Conservation (phyloP, 1,139 yeast genomes). For the Pichia sp. region DNA sequence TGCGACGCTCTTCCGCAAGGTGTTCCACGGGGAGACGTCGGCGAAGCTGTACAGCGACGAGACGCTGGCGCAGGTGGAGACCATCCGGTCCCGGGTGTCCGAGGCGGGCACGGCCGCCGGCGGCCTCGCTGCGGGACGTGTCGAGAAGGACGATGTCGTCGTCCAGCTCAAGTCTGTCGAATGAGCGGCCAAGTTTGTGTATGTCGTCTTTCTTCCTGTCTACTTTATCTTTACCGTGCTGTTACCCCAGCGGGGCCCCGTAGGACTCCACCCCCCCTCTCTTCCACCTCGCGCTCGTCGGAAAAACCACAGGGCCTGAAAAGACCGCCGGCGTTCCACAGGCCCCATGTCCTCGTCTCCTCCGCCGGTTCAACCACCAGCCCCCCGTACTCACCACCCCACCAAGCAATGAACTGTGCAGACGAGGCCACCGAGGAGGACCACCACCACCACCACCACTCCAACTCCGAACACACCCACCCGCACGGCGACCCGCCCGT, state of each 20-base stretch:
- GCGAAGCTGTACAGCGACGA: constrained; percentile 18
- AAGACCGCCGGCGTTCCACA: too few relatives aligned
- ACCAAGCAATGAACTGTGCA: constrained; percentile 4
- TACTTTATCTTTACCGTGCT: too few relatives aligned
- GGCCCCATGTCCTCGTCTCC: too few relatives aligned
- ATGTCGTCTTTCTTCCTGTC: too few relatives aligned
- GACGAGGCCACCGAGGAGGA: constrained; percentile 12
- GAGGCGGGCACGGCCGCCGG: not conserved
- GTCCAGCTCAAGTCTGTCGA: not conserved
- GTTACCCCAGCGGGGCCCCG: too few relatives aligned
- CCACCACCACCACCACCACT: constrained; percentile 6
- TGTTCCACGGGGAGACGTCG: constrained; percentile 14
- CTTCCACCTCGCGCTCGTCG: too few relatives aligned
- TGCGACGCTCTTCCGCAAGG: constrained; percentile 12
- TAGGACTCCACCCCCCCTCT: too few relatives aligned
- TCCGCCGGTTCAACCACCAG: too few relatives aligned
- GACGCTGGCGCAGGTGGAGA: constrained; percentile 11
- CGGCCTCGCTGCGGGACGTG: not conserved
- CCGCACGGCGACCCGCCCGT: constrained; percentile 58
- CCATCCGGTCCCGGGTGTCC: constrained; percentile 10
- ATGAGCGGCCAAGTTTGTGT: too few relatives aligned
- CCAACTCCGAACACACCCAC: constrained; percentile 21
- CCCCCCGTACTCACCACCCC: not conserved
- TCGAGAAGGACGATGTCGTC: constrained; percentile 3
- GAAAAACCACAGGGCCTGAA: too few relatives aligned